phyloP scores from a whole-genome alignment of 2,329 filamentous ascomycete genomes.

The Lecanosticta acicola region DNA sequence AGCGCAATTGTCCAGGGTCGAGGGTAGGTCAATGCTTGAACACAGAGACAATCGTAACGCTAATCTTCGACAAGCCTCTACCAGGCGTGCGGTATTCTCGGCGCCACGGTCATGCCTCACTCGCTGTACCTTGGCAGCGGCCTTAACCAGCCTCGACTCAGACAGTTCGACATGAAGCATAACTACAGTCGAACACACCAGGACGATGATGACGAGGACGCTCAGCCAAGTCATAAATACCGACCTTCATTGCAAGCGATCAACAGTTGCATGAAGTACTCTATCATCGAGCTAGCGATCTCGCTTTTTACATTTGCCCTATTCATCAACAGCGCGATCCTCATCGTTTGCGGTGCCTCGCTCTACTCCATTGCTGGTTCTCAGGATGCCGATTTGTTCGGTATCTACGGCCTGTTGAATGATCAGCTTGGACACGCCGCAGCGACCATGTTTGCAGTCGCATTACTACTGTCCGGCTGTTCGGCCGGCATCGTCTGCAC shows the following conservation, averaged over 20 bases:
- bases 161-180: constrained; percentile 56
- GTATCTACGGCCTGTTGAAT: constrained; percentile 69
- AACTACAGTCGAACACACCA: constrained; percentile 44
- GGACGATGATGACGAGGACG: constrained; percentile 25
- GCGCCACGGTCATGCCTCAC: constrained; percentile 70
- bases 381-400: constrained; percentile 69
- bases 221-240: constrained; percentile 27
- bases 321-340: constrained; percentile 40
- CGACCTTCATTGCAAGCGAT: constrained; percentile 37
- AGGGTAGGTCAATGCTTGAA: constrained; percentile 36
- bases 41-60: neutral
- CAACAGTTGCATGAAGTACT: constrained; percentile 36
- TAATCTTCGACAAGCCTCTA: constrained; percentile 46
- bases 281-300: constrained; percentile 36
- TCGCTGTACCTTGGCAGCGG: constrained; percentile 64
- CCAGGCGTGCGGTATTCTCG: constrained; percentile 69
- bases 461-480: constrained; percentile 71
- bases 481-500: constrained; percentile 84
- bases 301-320: constrained; percentile 40
- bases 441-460: constrained; percentile 77
- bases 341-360: constrained; percentile 61
- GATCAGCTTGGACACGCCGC: constrained; percentile 65
- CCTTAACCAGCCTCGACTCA: constrained; percentile 61
- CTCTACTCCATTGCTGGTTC: constrained; percentile 59
- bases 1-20: constrained; percentile 52